Evolutionary conservation across 805 yeast species (phyloP).

Genomic region (Zygoascus biomembranicola): DNA sequence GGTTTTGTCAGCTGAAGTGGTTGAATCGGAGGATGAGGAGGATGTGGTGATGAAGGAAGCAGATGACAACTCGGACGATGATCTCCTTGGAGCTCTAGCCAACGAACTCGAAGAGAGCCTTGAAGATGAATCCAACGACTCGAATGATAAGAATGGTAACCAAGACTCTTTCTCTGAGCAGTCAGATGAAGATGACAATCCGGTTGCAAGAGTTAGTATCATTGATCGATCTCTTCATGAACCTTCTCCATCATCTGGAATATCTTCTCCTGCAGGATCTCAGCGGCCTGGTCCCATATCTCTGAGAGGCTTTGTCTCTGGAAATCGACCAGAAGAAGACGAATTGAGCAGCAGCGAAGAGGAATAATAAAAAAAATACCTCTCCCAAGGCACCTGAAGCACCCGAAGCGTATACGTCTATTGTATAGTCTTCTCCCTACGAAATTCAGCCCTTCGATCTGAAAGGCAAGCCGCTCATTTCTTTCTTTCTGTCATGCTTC

Average conservation of each 20-base stretch:
- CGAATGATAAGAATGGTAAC: slow-evolving; percentile 2
- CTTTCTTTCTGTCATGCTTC: neutral
- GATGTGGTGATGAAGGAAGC: neutral
- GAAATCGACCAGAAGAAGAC: slow-evolving; percentile 14
- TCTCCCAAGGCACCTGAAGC: no score
- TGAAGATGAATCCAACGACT: slow-evolving; percentile 14
- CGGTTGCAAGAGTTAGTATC: neutral
- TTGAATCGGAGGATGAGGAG: neutral
- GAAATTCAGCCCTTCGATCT: neutral
- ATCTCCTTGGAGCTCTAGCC: slow-evolving; percentile 24
- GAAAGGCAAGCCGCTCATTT: neutral
- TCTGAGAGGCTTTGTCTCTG: slow-evolving; percentile 13
- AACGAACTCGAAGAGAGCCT: slow-evolving; percentile 23
- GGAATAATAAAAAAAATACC: slow-evolving; percentile 5
- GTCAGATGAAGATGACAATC: slow-evolving; percentile 1
- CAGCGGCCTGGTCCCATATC: slow-evolving; percentile 12
- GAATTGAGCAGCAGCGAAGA: slow-evolving; percentile 18
- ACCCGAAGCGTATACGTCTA: no score
- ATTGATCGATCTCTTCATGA: slow-evolving; percentile 4
- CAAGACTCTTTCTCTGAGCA: neutral
- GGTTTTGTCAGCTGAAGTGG: neutral
- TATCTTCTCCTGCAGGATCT: slow-evolving; percentile 7
- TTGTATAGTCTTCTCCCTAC: slow-evolving; percentile 35
- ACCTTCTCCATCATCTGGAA: neutral
- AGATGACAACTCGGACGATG: slow-evolving; percentile 25